Conservation (phyloP, 2,329 filamentous ascomycete species). For the Aspergillus sp. region DNA sequence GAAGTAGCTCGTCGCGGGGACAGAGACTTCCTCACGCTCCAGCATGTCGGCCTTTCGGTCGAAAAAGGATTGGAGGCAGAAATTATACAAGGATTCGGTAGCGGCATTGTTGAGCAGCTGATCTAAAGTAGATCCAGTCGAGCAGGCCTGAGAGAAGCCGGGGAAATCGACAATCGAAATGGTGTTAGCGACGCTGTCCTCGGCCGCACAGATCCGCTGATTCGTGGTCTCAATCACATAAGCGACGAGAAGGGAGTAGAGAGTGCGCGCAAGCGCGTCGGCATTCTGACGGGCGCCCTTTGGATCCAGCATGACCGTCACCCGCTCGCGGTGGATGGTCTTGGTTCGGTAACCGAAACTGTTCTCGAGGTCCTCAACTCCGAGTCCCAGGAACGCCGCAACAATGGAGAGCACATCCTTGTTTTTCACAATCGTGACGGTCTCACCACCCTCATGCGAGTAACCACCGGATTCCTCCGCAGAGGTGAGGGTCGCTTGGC, state of each 20-base stretch:
- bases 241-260: constrained; percentile 91
- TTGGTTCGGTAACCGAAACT: constrained; percentile 95
- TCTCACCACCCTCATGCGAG: constrained; percentile 89
- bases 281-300: constrained; percentile 86
- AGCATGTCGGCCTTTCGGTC: constrained; percentile 89
- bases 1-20: constrained; percentile 92
- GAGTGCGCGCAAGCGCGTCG: constrained; percentile 85
- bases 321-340: constrained; percentile 90
- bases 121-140: constrained; percentile 82
- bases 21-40: constrained; percentile 87
- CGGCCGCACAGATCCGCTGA: constrained; percentile 78
- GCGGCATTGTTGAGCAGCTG: constrained; percentile 94
- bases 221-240: constrained; percentile 94
- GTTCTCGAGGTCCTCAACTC: constrained; percentile 74
- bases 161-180: constrained; percentile 95
- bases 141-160: constrained; percentile 80
- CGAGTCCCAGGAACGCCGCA: constrained; percentile 90
- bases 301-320: constrained; percentile 97
- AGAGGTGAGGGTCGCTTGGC: constrained; percentile 71
- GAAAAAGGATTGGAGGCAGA: constrained; percentile 93
- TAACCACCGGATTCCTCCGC: constrained; percentile 94
- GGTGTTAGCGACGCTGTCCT: constrained; percentile 88
- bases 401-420: constrained; percentile 83
- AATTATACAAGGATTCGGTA: constrained; percentile 86
- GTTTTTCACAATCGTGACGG: constrained; percentile 84